Evolutionary conservation across 164 flowering plant genomes (phyloP), one percentile per base, ranked within the genome.

Genomic region (Berberis vulgaris): DNA sequence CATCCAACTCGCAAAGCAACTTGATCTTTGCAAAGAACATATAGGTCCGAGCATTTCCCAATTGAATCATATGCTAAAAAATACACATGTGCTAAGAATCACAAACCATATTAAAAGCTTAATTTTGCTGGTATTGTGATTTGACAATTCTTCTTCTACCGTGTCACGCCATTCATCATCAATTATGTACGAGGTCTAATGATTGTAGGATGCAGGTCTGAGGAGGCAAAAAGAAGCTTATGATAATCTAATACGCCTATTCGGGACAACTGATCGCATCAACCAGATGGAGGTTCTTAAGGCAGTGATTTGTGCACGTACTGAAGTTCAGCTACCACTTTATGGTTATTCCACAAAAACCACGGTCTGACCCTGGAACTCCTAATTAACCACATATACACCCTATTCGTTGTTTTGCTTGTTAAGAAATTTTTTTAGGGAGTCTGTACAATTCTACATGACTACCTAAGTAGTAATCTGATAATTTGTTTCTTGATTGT

Each of bases 281-380:
- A 95, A 90, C 79, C 88, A 86, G 76, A 72, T 76, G 76, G 83
- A 77, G 76, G 68, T 84, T 65, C 81, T 87, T 10, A 84, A 58
- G 76, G 80, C 78, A 8, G 45, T 87, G 62, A 76, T 89, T 10
- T 73, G 59, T 44, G 64, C 77, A 9, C 80, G 69, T 65, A 26
- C 26, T 26, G 92, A 90, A 43, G 89, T 87, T 46, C 26, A 26
- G 0, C 78, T 52, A 38, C 87, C 92, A 0, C 79, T 90, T 5
- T 7, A 74, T 41, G 82, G 91, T 26, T 3, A 75, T 56, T 63
- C 76, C n/a, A 82, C 80, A 77, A 78, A 60, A 79, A 82, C 75
- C 54, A 39, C 60, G 11, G 5, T 10, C 4, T 41, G 13, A 44
- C 11, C n/a, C 11, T 10, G 3, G 8, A 56, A 38, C 3, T 56